Base-by-base conservation (phyloP, 2,329 filamentous ascomycete species). In the Microthyrium microscopicum region DNA sequence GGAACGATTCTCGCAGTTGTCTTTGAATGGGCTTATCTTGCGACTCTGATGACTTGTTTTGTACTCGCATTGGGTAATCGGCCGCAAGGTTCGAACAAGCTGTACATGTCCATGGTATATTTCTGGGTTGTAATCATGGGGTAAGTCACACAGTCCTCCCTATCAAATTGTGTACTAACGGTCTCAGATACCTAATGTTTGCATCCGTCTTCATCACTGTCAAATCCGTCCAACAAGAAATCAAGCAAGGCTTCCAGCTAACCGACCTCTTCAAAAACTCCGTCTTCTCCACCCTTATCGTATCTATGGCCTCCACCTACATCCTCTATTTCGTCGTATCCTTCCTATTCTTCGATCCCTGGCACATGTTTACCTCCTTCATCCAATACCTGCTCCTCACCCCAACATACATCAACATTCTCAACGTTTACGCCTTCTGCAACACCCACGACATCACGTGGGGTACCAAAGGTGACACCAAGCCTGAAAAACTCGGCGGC, bases 401-500 rank as follows among this genome's bases (percentile, higher is more conserved):
- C 1, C 89, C 89, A 0, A 93, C 85, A 1, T 98, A 93, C 60
- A 91, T 91, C 62, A 98, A 95, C 57, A 85, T 95, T 38, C 74
- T 98, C 47, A 98, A 95, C 63, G 89, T 98, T 37, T 98, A 95
- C 57, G 87, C 87, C 40, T 98, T 98, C 59, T 95, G 85, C 60
- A 94, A 94, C 58, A 93, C 85, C 18, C 85, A 94, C 66, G 85
- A 94, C 50, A 89, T 94, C 42, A 91, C 85, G 3, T 94, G 85
- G 85, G 85, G 85, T 49, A 98, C 89, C 26, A 98, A 95, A 57
- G 89, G 89, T 46, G 89, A 95, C 53, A 87, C 94, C 59, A 94
- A 93, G 56, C 69, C 87, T 5, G 84, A 92, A 46, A 85, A 87
- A 50, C 70, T 94, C 34, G 82, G 83, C 2, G 82, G 76, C 0